Evolutionary conservation across 257 asterid species (phyloP).

Genomic region (Fraxinus anomala): DNA sequence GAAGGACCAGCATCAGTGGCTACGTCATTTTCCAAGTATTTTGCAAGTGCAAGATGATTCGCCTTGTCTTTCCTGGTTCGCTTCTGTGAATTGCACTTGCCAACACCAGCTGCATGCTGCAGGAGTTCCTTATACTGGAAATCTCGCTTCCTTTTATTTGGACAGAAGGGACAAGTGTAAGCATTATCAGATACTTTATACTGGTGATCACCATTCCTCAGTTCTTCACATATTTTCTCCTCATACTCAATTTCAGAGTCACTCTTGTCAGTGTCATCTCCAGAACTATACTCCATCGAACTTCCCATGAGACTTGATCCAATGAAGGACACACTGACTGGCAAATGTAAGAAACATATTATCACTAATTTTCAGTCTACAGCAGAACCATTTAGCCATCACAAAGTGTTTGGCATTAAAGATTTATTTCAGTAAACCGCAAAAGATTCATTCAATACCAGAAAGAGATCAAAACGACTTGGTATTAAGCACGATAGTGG

Average conservation of each 20-base stretch:
- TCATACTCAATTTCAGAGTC: conserved; percentile 38
- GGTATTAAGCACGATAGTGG: background rate
- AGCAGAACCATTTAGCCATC: conserved; percentile 8
- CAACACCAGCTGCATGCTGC: conserved; percentile 70
- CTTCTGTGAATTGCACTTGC: conserved; percentile 53
- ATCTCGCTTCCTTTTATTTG: conserved; percentile 58
- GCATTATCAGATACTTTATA: conserved; percentile 53
- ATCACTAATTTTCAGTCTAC: background rate
- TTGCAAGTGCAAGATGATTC: conserved; percentile 70
- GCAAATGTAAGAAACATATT: conserved; percentile 10
- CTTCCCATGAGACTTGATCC: conserved; percentile 40
- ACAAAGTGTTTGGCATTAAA: background rate
- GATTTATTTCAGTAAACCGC: conserved; percentile 13
- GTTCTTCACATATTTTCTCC: conserved; percentile 39
- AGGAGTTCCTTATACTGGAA: conserved; percentile 55
- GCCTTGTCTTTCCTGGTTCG: conserved; percentile 61
- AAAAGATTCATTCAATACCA: background rate
- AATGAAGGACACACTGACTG: conserved; percentile 18
- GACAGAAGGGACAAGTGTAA: conserved; percentile 76
- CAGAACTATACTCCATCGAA: conserved; percentile 34
- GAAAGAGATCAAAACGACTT: background rate
- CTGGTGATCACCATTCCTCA: conserved; percentile 59
- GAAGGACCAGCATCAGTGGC: conserved; percentile 46
- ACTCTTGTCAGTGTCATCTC: conserved; percentile 38
- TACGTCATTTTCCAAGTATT: conserved; percentile 56